Evolutionary conservation across 345 rosid genomes (phyloP).

Genomic region (Syzygium aromaticum): DNA sequence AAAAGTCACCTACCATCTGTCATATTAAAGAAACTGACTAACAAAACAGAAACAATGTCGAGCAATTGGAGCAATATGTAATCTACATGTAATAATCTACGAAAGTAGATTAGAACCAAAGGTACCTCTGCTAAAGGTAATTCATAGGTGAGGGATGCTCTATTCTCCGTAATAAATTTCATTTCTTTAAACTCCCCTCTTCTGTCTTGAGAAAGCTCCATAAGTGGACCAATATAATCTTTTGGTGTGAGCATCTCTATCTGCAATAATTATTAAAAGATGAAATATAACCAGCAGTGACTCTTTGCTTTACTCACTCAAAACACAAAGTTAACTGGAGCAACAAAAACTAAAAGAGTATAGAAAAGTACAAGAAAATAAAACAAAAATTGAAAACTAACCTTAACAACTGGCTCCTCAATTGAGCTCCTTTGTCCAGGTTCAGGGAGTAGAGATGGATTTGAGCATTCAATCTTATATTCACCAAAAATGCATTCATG

Average conservation of each 20-base stretch:
- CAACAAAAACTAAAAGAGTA: background rate
- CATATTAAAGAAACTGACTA: slow-evolving; percentile 5
- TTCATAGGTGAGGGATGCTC: slow-evolving; percentile 80
- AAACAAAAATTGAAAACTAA: slow-evolving; percentile 9
- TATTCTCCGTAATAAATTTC: slow-evolving; percentile 81
- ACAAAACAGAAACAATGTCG: slow-evolving; percentile 4
- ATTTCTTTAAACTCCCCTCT: slow-evolving; percentile 94
- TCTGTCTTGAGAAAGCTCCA: slow-evolving; percentile 97
- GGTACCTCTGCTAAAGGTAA: slow-evolving; percentile 93
- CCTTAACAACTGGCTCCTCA: slow-evolving; percentile 96
- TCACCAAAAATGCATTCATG: background rate
- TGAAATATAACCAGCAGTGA: slow-evolving; percentile 1
- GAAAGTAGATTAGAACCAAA: background rate
- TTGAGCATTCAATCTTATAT: slow-evolving; percentile 88
- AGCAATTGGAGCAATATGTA: background rate
- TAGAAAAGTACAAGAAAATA: background rate
- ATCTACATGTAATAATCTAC: background rate
- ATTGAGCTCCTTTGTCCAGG: slow-evolving; percentile 83
- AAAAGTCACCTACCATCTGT: slow-evolving; percentile 99
- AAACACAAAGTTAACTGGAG: background rate
- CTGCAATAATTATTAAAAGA: slow-evolving; percentile 28
- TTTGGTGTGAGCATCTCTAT: slow-evolving; percentile 97
- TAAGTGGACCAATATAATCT: slow-evolving; percentile 85
- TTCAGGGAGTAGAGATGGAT: slow-evolving; percentile 95
- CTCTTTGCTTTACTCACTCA: background rate